A percentile compares a stretch with the other conserved stretches of the same genome.
Evolutionary conservation across 331 rosid genomes (phyloP).

Genomic region (Rhamnella rubrinervis): DNA sequence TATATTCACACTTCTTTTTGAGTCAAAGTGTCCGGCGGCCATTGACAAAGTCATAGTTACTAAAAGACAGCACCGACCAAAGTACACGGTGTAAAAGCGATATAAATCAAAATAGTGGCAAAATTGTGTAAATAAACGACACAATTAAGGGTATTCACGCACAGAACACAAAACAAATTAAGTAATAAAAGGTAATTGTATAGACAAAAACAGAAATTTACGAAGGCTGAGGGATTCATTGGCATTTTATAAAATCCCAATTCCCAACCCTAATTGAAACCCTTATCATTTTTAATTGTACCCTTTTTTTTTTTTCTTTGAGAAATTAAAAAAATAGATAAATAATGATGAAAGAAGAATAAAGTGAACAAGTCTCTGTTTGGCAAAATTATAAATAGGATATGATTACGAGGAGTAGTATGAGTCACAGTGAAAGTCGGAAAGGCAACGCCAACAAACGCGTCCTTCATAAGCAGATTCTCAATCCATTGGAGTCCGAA

Average conservation of each 20-base stretch:
- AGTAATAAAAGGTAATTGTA: too few species aligned
- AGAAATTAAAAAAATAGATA: neutral
- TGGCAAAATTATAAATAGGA: too few species aligned
- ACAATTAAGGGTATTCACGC: neutral
- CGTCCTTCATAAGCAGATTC: constrained; percentile 38
- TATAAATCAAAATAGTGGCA: neutral
- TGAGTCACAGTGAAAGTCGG: neutral
- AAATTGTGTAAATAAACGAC: neutral
- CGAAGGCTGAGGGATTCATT: too few species aligned
- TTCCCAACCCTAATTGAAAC: constrained; percentile 35
- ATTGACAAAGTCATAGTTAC: too few species aligned
- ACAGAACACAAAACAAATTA: neutral
- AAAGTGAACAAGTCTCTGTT: neutral
- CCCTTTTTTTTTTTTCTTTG: neutral
- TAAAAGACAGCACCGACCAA: too few species aligned
- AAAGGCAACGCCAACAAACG: constrained; percentile 1
- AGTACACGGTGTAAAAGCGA: too few species aligned
- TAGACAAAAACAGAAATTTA: too few species aligned
- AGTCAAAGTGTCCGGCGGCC: too few species aligned
- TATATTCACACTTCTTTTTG: too few species aligned
- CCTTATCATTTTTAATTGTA: constrained; percentile 35
- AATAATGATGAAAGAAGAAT: neutral
- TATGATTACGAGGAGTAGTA: neutral
- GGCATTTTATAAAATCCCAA: constrained; percentile 2
- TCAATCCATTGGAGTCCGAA: neutral